Evolutionary conservation across 1,284 basidiomycete genomes (phyloP).

Genomic region (Tausonia pullulans): DNA sequence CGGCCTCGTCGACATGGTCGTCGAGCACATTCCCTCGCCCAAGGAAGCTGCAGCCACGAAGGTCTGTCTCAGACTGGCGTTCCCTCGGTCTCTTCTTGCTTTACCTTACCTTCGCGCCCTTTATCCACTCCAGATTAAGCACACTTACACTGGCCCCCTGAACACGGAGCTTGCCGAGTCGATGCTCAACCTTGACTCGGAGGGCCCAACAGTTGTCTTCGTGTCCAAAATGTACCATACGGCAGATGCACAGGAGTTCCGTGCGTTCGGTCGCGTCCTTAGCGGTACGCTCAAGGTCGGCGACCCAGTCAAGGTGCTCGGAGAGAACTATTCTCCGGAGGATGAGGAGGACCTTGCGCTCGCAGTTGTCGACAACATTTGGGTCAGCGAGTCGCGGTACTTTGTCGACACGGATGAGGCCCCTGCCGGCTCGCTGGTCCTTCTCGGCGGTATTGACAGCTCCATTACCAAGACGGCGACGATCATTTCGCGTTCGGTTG

Average conservation of each 20-base stretch:
- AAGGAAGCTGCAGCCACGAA: slow-evolving; percentile 57
- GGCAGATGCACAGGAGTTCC: slow-evolving; percentile 87
- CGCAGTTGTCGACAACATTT: slow-evolving; percentile 72
- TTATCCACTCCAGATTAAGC: slow-evolving; percentile 46
- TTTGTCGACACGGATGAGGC: slow-evolving; percentile 77
- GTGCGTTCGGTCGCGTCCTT: slow-evolving; percentile 88
- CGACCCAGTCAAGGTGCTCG: slow-evolving; percentile 83
- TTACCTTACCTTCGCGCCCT: neutral
- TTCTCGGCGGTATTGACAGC: slow-evolving; percentile 83
- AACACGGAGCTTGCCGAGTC: slow-evolving; percentile 60
- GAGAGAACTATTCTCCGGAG: slow-evolving; percentile 91
- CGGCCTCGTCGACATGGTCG: slow-evolving; percentile 86
- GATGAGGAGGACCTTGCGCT: slow-evolving; percentile 97
- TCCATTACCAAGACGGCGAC: slow-evolving; percentile 95
- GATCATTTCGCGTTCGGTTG: slow-evolving; percentile 58
- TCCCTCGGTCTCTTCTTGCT: neutral
- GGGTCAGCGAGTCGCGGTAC: slow-evolving; percentile 88
- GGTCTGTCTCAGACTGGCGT: slow-evolving; percentile 36
- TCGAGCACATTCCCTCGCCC: slow-evolving; percentile 78
- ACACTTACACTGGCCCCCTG: slow-evolving; percentile 76
- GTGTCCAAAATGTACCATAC: slow-evolving; percentile 91
- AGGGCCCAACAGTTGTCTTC: slow-evolving; percentile 84
- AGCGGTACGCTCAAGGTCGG: slow-evolving; percentile 81
- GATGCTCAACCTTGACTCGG: slow-evolving; percentile 72
- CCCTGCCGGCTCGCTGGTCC: slow-evolving; percentile 82